Evolutionary conservation across 192 early-diverging fungal species (phyloP), one percentile per base, ranked within the genome.

Genomic region (Glomus cerebriforme): DNA sequence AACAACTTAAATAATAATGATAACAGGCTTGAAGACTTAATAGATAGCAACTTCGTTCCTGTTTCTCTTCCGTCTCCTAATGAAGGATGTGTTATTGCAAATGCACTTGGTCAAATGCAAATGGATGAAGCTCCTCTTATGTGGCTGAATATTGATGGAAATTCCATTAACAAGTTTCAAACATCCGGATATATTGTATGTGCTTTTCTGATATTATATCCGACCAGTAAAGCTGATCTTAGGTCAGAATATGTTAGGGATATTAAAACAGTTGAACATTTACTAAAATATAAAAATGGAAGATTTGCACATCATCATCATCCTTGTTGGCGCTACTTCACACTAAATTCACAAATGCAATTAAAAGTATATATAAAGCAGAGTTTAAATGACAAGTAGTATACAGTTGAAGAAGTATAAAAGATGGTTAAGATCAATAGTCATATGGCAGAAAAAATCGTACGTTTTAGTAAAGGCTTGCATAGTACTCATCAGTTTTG

Each of bases 291-390:
- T 47, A 72, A 47, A 15, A n/a, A 72, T 26, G n/a, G n/a, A 49
- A 43, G 70, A 3, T 47, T 72, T 72, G 43, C 43, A 27, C 24
- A 47, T 1, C 70, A 72, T 19, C 24, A 47, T 1, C 70, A 72
- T 15, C 0, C 70, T 54, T 8, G 15, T 2, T 72, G n/a, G 10
- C 8, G 24, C 2, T 72, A 72, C 19, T 72, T 72, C 49, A 43
- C 24, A 1, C 27, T 72, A 19, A 72, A 72, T 72, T 72, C 70
- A 7, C 39, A 45, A n/a, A 72, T 72, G 24, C n/a, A n/a, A 34
- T 72, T 7, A 15, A 22, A 3, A 27, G 45, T 34, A 49, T 72
- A 45, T 45, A 7, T 45, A 45, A 45, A 45, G 8, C 43, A 45
- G 43, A 45, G 43, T 45, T 45, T 45, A 12, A 45, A 45, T 9